Base-by-base conservation (phyloP, 306 rosid species). In the Prunus salicina region DNA sequence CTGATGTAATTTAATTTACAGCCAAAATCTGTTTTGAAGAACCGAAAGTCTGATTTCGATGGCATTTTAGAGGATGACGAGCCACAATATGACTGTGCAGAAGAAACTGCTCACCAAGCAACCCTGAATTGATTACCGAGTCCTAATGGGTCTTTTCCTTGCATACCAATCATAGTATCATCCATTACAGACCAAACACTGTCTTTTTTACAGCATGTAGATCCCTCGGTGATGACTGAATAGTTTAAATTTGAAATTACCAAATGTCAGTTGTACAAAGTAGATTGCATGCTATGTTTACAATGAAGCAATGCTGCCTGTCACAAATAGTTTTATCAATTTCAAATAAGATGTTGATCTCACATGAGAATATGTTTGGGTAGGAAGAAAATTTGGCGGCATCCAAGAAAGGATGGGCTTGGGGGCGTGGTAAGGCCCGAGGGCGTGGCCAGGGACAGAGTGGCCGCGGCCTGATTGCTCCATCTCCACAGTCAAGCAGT, bases 11-110 rank as follows among this genome's bases (percentile, higher is more conserved):
- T 15, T 22, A 60, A 19, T 20, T 22, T 76, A 75, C 88, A 95
- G 97, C 99, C 99, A 30, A 95, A 83, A 71, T 95, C 97, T 53
- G 97, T 95, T 68, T 66, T 95, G 86, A 95, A 88, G 90, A 83
- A 47, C 69, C 85, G 95, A 75, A 93, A 86, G 80, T 88, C 86
- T 9, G 97, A 95, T 28, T 92, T 95, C 56, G 97, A 95, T 64
- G 84, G 88, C 65, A 80, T 84, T 76, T 69, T 88, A 27, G 97
- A 92, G 25, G 97, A 90, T 0, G 89, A 89, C 0, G 96, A 92
- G 30, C 88, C 83, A 77, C 53, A 74, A 49, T 72, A 84, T 83
- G 97, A 89, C 68, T 80, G 84, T 63, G 74, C 75, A 18, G 96
- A 85, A 80, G 96, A 88, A 49, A 79, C 89, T 56, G 75, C 87